Conservation (phyloP, 2,329 filamentous ascomycete genomes). For the Fusarium sp. region DNA sequence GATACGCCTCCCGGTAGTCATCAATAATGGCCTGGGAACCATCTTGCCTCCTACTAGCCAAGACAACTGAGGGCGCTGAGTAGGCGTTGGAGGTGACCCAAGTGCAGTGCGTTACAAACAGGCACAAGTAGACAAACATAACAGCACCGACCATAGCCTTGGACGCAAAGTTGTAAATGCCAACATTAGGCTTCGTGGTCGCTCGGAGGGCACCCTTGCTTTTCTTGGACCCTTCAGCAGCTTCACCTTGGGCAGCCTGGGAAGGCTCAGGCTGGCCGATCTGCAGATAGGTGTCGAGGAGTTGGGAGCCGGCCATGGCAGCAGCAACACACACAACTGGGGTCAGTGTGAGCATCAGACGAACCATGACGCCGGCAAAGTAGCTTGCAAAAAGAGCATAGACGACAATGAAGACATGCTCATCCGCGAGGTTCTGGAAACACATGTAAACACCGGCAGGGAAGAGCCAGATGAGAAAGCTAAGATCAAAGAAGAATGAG, state of each 20-base stretch:
- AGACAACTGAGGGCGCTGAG: slow-evolving; percentile 95
- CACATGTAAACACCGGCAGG: slow-evolving; percentile 98
- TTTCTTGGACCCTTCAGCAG: slow-evolving; percentile 70
- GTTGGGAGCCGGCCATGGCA: slow-evolving; percentile 86
- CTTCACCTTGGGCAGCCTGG: slow-evolving; percentile 56
- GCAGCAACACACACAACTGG: slow-evolving; percentile 96
- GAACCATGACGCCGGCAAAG: slow-evolving; percentile 99
- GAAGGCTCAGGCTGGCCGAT: slow-evolving; percentile 71
- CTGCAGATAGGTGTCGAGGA: slow-evolving; percentile 88
- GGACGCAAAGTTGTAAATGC: slow-evolving; percentile 84
- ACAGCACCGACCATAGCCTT: slow-evolving; percentile 82
- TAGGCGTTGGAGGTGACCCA: slow-evolving; percentile 99
- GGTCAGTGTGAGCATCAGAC: slow-evolving; percentile 96
- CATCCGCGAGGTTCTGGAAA: slow-evolving; percentile 92
- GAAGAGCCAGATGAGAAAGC: slow-evolving; percentile 99
- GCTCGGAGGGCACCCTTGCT: slow-evolving; percentile 71
- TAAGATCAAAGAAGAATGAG: slow-evolving; percentile 98
- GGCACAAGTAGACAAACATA: slow-evolving; percentile 82
- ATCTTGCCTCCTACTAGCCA: slow-evolving; percentile 92
- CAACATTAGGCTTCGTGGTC: slow-evolving; percentile 79
- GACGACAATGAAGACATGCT: slow-evolving; percentile 98
- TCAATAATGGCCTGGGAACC: slow-evolving; percentile 99
- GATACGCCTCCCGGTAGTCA: slow-evolving; percentile 98
- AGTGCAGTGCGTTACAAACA: slow-evolving; percentile 98
- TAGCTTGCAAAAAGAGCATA: slow-evolving; percentile 98